These are phyloP conservation scores for Tricholoma sp. DNA, from an alignment of 768 basidiomycete species.

Conservation along the genomic window DNA sequence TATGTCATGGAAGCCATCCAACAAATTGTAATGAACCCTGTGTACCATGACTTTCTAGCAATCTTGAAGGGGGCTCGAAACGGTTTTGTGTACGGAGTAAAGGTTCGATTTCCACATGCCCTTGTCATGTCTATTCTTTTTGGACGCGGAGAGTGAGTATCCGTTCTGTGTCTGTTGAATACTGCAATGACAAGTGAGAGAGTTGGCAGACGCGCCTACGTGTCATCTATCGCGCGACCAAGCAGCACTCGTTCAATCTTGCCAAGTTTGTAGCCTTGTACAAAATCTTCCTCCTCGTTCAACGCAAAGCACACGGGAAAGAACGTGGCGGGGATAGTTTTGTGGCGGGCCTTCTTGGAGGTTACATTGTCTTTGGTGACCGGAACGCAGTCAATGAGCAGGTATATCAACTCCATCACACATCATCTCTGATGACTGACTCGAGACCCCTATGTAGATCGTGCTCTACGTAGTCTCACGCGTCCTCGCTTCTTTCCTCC, in stretches of 20 bases:
- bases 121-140: slow-evolving; percentile 95
- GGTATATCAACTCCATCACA: slow-evolving; percentile 39
- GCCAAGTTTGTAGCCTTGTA: slow-evolving; percentile 93
- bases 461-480: slow-evolving; percentile 95
- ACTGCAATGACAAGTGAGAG: slow-evolving; percentile 8
- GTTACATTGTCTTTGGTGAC: slow-evolving; percentile 84
- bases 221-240: slow-evolving; percentile 78
- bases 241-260: slow-evolving; percentile 86
- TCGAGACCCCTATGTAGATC: slow-evolving; percentile 55
- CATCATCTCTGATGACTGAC: slow-evolving; percentile 4
- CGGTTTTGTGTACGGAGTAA: slow-evolving; percentile 85
- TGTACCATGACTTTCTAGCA: slow-evolving; percentile 84
- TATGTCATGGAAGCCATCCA: slow-evolving; percentile 30
- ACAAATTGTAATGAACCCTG: slow-evolving; percentile 59
- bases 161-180: slow-evolving; percentile 3
- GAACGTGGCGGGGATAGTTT: slow-evolving; percentile 80
- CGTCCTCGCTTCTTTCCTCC: slow-evolving; percentile 87
- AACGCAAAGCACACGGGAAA: slow-evolving; percentile 77
- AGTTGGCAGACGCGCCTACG: slow-evolving; percentile 70
- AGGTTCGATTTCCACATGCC: slow-evolving; percentile 93
- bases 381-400: slow-evolving; percentile 88
- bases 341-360: slow-evolving; percentile 87
- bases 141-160: slow-evolving; percentile 81
- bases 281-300: slow-evolving; percentile 80
- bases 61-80: slow-evolving; percentile 93